Percentiles rank a stretch among this genome's conserved stretches.
Evolutionary conservation across 441 rosid genomes (phyloP).

Genomic region (Erodium moschatum): DNA sequence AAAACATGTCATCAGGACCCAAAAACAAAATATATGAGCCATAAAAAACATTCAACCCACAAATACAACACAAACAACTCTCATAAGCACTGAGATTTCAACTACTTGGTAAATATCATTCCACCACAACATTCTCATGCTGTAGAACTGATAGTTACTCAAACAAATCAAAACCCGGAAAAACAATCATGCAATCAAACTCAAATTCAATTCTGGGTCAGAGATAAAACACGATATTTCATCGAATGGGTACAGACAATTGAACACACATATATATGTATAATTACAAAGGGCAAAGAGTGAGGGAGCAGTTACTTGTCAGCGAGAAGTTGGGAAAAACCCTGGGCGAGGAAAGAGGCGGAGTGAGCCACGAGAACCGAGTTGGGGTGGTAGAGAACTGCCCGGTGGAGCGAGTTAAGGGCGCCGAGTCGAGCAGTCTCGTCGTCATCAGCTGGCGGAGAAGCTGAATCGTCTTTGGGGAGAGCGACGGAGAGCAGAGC

Average conservation of each 20-base stretch:
- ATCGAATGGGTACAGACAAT: not conserved
- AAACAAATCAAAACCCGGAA: constrained; percentile 13
- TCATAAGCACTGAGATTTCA: not conserved
- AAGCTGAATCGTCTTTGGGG: constrained; percentile 43
- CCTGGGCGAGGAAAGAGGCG: constrained; percentile 77
- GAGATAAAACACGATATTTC: not conserved
- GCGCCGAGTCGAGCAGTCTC: constrained; percentile 67
- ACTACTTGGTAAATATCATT: not conserved
- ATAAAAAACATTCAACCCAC: not conserved
- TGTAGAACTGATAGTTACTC: not conserved
- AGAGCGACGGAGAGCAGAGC: constrained; percentile 74
- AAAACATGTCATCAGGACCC: not conserved
- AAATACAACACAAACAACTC: not conserved
- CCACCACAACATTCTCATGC: constrained; percentile 2
- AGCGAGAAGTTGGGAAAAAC: constrained; percentile 69
- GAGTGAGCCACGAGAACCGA: constrained; percentile 76
- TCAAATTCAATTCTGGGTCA: constrained; percentile 4
- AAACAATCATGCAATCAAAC: constrained; percentile 14
- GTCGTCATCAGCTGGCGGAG: constrained; percentile 32
- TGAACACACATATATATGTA: not conserved
- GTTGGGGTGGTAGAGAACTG: constrained; percentile 75
- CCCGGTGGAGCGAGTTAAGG: constrained; percentile 77
- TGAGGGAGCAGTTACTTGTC: constrained; percentile 50
- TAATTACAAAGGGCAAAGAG: not conserved
- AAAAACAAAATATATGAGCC: not conserved